Conservation (phyloP, 495 filamentous ascomycete species). For the Daldinia childiae region DNA sequence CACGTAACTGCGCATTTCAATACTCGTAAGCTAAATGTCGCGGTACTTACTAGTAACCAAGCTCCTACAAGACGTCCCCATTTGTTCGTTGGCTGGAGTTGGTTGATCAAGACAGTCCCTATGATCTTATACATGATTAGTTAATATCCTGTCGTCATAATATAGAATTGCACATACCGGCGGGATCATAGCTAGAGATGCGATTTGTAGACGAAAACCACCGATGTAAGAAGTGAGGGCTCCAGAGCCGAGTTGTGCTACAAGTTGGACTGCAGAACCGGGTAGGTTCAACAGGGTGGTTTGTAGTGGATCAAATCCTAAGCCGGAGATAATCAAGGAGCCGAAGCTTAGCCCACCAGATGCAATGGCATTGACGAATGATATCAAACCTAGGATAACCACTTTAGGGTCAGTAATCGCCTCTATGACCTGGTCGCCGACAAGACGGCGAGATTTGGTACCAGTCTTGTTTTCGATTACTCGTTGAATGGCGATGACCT, state of each 20-base stretch:
- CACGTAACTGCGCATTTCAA: not conserved
- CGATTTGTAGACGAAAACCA: slow-evolving; percentile 31
- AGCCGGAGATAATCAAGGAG: slow-evolving; percentile 65
- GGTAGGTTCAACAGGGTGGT: slow-evolving; percentile 55
- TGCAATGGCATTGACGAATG: slow-evolving; percentile 43
- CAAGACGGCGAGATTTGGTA: slow-evolving; percentile 43
- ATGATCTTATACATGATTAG: slow-evolving; percentile 26
- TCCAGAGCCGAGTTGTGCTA: slow-evolving; percentile 29
- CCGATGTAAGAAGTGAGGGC: slow-evolving; percentile 9
- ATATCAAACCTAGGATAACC: slow-evolving; percentile 42
- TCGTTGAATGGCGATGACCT: slow-evolving; percentile 42
- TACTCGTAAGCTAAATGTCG: not conserved
- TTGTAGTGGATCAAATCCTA: slow-evolving; percentile 64
- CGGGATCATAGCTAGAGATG: slow-evolving; percentile 33
- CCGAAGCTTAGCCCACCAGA: slow-evolving; percentile 54
- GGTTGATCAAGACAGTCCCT: slow-evolving; percentile 36
- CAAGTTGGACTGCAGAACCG: slow-evolving; percentile 30
- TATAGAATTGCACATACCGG: slow-evolving; percentile 16
- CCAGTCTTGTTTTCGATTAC: slow-evolving; percentile 47
- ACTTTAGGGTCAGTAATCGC: slow-evolving; percentile 44
- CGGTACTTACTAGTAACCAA: slow-evolving; percentile 36
- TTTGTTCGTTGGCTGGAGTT: slow-evolving; percentile 24
- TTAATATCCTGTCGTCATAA: not conserved
- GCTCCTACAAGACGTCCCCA: slow-evolving; percentile 37
- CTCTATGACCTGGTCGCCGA: slow-evolving; percentile 45